Percentiles rank a stretch among this genome's conserved stretches.
phyloP scores from a whole-genome alignment of 2,329 filamentous ascomycete species.

The Corinectria fuckeliana region DNA sequence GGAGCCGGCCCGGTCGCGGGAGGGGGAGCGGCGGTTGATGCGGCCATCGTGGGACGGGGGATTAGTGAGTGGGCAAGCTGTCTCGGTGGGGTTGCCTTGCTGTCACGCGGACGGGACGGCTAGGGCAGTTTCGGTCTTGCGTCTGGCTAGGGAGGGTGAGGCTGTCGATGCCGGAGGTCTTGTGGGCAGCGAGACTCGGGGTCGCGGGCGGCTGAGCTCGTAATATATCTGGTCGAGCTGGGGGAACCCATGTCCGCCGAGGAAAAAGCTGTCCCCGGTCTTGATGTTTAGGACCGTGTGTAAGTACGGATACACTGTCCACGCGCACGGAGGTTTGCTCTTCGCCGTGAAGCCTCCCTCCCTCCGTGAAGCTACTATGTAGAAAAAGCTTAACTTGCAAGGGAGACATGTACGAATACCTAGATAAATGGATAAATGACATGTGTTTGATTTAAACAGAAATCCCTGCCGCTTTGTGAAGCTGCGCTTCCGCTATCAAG shows the following conservation, averaged over 20 bases:
- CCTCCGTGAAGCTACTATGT: no score
- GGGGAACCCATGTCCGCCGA: constrained; percentile 16
- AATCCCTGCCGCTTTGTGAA: no score
- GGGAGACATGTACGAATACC: no score
- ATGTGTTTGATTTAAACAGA: no score
- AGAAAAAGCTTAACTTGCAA: no score
- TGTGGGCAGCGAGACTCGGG: constrained; percentile 12
- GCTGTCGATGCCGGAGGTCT: not conserved
- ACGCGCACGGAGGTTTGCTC: constrained; percentile 16
- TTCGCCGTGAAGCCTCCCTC: no score
- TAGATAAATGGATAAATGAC: no score
- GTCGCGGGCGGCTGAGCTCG: constrained; percentile 27
- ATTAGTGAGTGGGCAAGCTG: constrained; percentile 16
- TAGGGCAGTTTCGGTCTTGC: constrained; percentile 23
- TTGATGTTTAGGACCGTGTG: constrained; percentile 26
- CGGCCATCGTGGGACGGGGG: constrained; percentile 16
- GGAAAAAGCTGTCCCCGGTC: constrained; percentile 15
- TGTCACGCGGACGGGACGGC: constrained; percentile 26
- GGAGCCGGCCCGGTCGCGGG: constrained; percentile 26
- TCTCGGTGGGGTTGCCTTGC: constrained; percentile 24
- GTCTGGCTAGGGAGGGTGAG: constrained; percentile 3
- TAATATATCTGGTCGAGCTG: constrained; percentile 26
- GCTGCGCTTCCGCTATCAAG: no score
- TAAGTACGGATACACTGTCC: constrained; percentile 12
- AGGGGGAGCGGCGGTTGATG: constrained; percentile 14